Evolutionary conservation across 768 basidiomycete species (phyloP), one percentile per base, ranked within the genome.

Genomic region (Crepidotus variabilis): DNA sequence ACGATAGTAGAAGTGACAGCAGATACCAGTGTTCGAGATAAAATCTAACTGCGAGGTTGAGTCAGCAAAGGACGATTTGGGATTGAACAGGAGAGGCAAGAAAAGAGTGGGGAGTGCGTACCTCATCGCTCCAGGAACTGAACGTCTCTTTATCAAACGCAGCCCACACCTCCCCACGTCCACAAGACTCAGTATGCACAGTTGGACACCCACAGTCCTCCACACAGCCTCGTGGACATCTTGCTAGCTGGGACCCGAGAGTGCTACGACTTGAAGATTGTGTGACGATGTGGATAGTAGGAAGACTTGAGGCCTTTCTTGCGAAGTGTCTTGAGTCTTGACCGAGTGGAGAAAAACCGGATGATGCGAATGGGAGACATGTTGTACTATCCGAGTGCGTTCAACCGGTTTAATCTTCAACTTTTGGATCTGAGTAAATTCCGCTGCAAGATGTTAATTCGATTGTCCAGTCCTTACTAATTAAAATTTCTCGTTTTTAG

Each of bases 81-180:
- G n/a, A n/a, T 18, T 14, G 5, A 18, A 23, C 47, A 35, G 16
- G 39, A 34, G n/a, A n/a, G n/a, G n/a, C n/a, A n/a, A n/a, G n/a
- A n/a, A n/a, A n/a, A n/a, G n/a, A n/a, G n/a, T n/a, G n/a, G n/a
- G n/a, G n/a, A n/a, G n/a, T n/a, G n/a, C 47, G 57, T 68, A 87
- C 90, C 71, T 92, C 88, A 48, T 70, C 70, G 24, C 86, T 82
- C 95, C 94, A 98, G 14, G 83, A 78, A 55, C 89, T 88, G 61
- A 95, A 89, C 0, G 90, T 93, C 70, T 98, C 94, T 95, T 96
- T 97, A 72, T 97, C 95, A 61, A 91, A 94, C 10, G 84, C 80
- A 21, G 87, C 88, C 93, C 94, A 97, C 7, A 94, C 32, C 2
- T 23, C 52, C 20, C 52, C 43, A 3, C 61, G 57, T 13, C 33